Evolutionary conservation across 1,284 basidiomycete genomes (phyloP).

Genomic region (Porogramme epimiltina): DNA sequence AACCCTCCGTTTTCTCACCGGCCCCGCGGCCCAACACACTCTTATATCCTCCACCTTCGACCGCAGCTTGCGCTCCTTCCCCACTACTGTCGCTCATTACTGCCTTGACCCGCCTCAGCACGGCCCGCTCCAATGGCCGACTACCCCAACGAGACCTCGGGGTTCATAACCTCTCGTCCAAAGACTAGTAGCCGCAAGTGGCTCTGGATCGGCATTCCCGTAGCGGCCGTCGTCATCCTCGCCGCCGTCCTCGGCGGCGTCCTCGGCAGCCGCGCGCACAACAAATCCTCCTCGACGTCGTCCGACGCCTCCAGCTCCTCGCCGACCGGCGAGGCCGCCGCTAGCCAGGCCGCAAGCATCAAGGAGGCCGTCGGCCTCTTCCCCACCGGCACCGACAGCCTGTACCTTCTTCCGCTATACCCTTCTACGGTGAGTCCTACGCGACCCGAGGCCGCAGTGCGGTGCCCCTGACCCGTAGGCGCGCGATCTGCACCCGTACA

Average conservation of each 20-base stretch:
- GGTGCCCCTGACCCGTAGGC: too few relatives aligned
- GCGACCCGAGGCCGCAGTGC: too few relatives aligned
- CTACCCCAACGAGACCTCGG: conserved; percentile 65
- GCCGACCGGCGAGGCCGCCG: conserved; percentile 34
- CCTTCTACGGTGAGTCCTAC: conserved; percentile 73
- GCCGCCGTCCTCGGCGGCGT: conserved; percentile 83
- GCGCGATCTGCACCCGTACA: conserved; percentile 29
- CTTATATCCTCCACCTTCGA: not conserved
- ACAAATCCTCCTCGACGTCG: conserved; percentile 36
- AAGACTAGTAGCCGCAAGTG: conserved; percentile 51
- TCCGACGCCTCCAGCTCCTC: conserved; percentile 18
- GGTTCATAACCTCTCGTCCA: conserved; percentile 50
- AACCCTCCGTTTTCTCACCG: too few relatives aligned
- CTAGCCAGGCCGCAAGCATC: conserved; percentile 52
- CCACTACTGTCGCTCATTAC: not conserved
- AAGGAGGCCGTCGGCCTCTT: conserved; percentile 67
- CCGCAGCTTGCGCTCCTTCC: conserved; percentile 3
- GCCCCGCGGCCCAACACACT: too few relatives aligned
- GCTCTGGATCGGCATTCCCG: conserved; percentile 68
- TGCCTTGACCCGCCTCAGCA: not conserved
- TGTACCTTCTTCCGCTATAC: conserved; percentile 82
- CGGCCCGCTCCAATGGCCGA: conserved; percentile 13
- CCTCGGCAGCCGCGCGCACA: conserved; percentile 60
- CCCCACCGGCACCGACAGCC: conserved; percentile 76
- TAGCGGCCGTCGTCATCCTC: conserved; percentile 66